phyloP scores from a whole-genome alignment of 495 filamentous ascomycete species.

The Glutinoglossum americanum region DNA sequence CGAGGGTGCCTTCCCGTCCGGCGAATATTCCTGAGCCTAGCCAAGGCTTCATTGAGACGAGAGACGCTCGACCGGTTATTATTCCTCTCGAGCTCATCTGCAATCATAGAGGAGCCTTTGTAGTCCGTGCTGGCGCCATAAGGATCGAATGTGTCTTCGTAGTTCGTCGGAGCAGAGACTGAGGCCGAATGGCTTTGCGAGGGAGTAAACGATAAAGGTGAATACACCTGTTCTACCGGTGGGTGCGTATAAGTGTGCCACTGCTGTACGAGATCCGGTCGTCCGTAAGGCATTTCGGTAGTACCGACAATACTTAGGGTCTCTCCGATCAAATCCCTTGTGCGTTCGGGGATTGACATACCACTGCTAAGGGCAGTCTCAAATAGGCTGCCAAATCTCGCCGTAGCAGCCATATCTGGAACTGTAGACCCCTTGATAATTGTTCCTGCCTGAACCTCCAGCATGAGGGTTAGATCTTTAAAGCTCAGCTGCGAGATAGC shows the following conservation, averaged over 20 bases:
- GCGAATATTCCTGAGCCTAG: conserved; percentile 76
- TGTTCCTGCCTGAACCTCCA: conserved; percentile 43
- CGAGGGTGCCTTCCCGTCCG: conserved; percentile 77
- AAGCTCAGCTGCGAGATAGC: conserved; percentile 31
- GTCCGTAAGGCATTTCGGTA: conserved; percentile 23
- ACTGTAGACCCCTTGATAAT: conserved; percentile 24
- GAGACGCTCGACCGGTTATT: conserved; percentile 41
- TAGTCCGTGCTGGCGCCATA: conserved; percentile 79
- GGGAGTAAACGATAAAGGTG: background rate
- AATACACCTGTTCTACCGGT: background rate
- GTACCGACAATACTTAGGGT: conserved; percentile 20
- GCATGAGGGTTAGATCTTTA: conserved; percentile 35
- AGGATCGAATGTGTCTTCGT: conserved; percentile 69
- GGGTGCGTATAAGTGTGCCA: conserved; percentile 34
- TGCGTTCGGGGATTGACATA: conserved; percentile 28
- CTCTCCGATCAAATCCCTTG: conserved; percentile 31
- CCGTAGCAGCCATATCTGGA: conserved; percentile 29
- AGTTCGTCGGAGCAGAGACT: conserved; percentile 19
- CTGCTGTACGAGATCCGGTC: conserved; percentile 32
- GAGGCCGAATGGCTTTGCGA: background rate
- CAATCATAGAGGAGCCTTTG: conserved; percentile 74
- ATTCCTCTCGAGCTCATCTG: conserved; percentile 60
- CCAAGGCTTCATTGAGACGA: conserved; percentile 60
- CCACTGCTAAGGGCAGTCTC: conserved; percentile 28
- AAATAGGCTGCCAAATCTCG: conserved; percentile 40